A percentile compares a stretch with the other conserved stretches of the same genome.
These are phyloP conservation scores for Aureobasidium sp. DNA, from an alignment of 2,329 filamentous ascomycete genomes.

Conservation along the genomic window DNA sequence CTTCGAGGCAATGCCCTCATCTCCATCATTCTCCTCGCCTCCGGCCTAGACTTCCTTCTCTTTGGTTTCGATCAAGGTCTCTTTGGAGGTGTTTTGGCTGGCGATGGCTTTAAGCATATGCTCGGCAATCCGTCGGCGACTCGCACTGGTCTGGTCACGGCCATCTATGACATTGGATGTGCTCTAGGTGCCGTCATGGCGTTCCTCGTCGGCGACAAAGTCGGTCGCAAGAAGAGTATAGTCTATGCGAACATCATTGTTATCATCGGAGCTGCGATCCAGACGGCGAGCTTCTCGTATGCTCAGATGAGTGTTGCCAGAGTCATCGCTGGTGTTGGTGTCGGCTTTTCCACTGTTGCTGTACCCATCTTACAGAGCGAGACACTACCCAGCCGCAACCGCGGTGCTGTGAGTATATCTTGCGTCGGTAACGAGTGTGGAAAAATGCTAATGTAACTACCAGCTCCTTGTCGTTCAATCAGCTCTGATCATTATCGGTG, in stretches of 20 bases:
- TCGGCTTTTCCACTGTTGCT: slow-evolving; percentile 20
- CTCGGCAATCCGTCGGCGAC: slow-evolving; percentile 28
- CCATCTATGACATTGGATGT: slow-evolving; percentile 21
- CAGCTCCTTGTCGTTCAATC: slow-evolving; percentile 31
- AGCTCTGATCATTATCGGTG: slow-evolving; percentile 30
- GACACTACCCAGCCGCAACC: slow-evolving; percentile 27
- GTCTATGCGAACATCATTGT: slow-evolving; percentile 35
- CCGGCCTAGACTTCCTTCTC: slow-evolving; percentile 28
- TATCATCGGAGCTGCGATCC: slow-evolving; percentile 31
- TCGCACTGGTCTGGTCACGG: neutral
- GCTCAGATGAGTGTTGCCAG: slow-evolving; percentile 34
- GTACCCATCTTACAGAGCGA: slow-evolving; percentile 27
- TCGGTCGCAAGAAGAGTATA: slow-evolving; percentile 21
- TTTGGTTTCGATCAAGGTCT: slow-evolving; percentile 31
- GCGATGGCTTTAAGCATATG: slow-evolving; percentile 7
- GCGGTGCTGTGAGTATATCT: slow-evolving; percentile 18
- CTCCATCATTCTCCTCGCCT: slow-evolving; percentile 24
- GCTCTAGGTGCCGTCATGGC: slow-evolving; percentile 32
- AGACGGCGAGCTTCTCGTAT: slow-evolving; percentile 29
- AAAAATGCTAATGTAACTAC: slow-evolving; percentile 24
- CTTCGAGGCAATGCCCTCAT: slow-evolving; percentile 24
- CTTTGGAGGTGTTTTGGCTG: slow-evolving; percentile 26
- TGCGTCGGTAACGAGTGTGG: neutral
- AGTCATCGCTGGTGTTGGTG: slow-evolving; percentile 34
- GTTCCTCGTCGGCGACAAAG: slow-evolving; percentile 20